Evolutionary conservation across 164 flowering plant genomes (phyloP), one percentile per base, ranked within the genome.

Genomic region (Vitis labrusca): DNA sequence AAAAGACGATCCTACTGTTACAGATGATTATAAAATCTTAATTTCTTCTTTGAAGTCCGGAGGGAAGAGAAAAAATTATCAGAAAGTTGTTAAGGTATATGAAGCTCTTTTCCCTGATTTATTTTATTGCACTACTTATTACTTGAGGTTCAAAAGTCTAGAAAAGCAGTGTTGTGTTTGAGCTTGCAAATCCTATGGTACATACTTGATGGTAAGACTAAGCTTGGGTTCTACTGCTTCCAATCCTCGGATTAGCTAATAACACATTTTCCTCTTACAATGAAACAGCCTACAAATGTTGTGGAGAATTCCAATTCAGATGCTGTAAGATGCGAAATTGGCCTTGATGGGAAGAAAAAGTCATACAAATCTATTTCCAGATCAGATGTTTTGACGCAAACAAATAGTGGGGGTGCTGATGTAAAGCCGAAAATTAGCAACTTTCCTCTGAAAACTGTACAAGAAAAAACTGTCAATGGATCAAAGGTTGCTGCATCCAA

Each of bases 241-340:
- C 44, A 37, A 37, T 37, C 44, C 44, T 37, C 2, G 44, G 44
- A 37, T 27, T 59, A 23, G 13, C 61, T 19, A 11, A 52, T 27
- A 13, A 48, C 55, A 16, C 32, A 9, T 69, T 63, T 55, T 15
- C 27, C 62, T 63, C 16, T 15, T 27, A 19, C 61, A 59, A 59
- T 30, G 16, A 2, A 68, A 63, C 72, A 78, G 76, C 73, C 73
- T 71, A 65, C 55, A 63, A 66, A 63, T 64, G 32, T 59, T 48
- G 44, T 69, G 12, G 37, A 60, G 63, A 13, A 44, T 60, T 52
- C 15, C n/a, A 56, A 55, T 27, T 51, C 30, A 14, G 72, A 61
- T 68, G 65, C 74, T 56, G 50, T 67, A 15, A 61, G 53, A 30
- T 12, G 23, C 62, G 50, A 67, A 49, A 61, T 29, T 61, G 59